Percentiles rank a stretch among this genome's conserved stretches.
These are phyloP conservation scores for Euptelea pleiosperma DNA, from an alignment of 164 flowering plant species.

Conservation along the genomic window DNA sequence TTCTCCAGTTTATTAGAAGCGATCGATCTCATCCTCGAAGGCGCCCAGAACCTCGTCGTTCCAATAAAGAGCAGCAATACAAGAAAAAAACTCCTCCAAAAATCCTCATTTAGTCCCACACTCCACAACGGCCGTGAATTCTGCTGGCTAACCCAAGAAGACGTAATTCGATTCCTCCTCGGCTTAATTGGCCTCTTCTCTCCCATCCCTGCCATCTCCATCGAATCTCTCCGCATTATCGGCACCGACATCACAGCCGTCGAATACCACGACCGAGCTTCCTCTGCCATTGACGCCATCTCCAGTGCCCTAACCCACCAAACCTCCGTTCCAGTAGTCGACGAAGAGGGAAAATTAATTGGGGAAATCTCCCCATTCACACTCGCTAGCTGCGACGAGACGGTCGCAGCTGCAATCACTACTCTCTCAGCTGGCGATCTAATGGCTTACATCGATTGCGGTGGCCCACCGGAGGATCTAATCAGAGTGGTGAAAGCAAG, in stretches of 20 bases:
- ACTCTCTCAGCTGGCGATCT: conserved; percentile 80
- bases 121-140: conserved; percentile 56
- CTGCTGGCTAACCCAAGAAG: conserved; percentile 93
- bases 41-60: conserved; percentile 71
- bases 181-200: conserved; percentile 75
- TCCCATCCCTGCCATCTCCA: conserved; percentile 52
- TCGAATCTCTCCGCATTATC: conserved; percentile 60
- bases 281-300: conserved; percentile 45
- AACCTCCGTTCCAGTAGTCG: conserved; percentile 77
- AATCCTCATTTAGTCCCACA: conserved; percentile 22
- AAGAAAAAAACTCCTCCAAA: conserved; percentile 33
- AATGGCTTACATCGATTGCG: conserved; percentile 84
- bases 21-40: conserved; percentile 67
- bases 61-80: conserved; percentile 37
- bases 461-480: conserved; percentile 72
- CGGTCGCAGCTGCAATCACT: conserved; percentile 64
- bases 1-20: conserved; percentile 65
- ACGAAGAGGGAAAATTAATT: conserved; percentile 49
- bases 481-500: conserved; percentile 44
- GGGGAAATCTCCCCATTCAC: conserved; percentile 89
- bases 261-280: conserved; percentile 61
- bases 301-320: conserved; percentile 43
- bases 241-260: conserved; percentile 33
- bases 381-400: conserved; percentile 68
- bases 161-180: conserved; percentile 67